Evolutionary conservation across 345 rosid species (phyloP).

Genomic region (Arabidopsis thaliana): TAIR10.1 NC_003070.9:16415501-16416000

Average conservation of each 20-base stretch:
- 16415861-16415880: constrained; percentile 28
- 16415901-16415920: constrained; percentile 15
- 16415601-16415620: constrained; percentile 27
- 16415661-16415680: constrained; percentile 18
- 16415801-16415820: constrained; percentile 17
- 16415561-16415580: constrained; percentile 16
- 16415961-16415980: background rate
- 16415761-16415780: constrained; percentile 36
- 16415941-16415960: constrained; percentile 4
- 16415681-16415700: constrained; percentile 27
- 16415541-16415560: background rate
- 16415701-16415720: constrained; percentile 2
- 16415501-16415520: constrained; percentile 19
- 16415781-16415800: constrained; percentile 21
- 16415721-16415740: constrained; percentile 15
- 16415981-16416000: constrained; percentile 17
- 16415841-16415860: background rate
- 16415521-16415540: background rate
- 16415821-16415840: constrained; percentile 7
- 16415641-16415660: constrained; percentile 7
- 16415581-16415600: constrained; percentile 27
- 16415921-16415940: background rate
- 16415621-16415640: constrained; percentile 17
- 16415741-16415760: constrained; percentile 21
- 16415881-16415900: constrained; percentile 28